Evolutionary conservation across 345 rosid species (phyloP).

Genomic region (Conringia planisiliqua): DNA sequence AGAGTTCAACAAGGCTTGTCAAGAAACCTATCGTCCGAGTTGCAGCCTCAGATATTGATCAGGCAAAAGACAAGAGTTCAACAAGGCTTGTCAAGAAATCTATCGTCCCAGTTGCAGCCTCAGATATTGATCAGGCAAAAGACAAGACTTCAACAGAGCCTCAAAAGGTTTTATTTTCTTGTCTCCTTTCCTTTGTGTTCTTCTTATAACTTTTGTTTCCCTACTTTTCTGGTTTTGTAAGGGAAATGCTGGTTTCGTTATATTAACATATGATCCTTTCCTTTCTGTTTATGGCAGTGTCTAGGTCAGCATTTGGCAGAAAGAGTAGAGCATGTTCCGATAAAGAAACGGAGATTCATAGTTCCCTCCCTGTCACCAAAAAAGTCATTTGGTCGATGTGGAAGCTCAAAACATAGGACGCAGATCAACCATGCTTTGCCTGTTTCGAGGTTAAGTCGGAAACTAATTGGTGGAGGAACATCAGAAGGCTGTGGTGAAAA

Average conservation of each 20-base stretch:
- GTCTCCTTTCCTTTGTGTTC: slow-evolving; percentile 6
- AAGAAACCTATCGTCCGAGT: slow-evolving; percentile 33
- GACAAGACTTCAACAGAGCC: slow-evolving; percentile 12
- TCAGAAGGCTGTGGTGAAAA: slow-evolving; percentile 4
- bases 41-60: slow-evolving; percentile 17
- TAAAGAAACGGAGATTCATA: slow-evolving; percentile 48
- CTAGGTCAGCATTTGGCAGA: slow-evolving; percentile 47
- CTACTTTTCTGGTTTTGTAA: no score
- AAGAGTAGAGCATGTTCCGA: slow-evolving; percentile 45
- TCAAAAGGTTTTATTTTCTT: not conserved
- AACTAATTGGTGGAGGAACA: slow-evolving; percentile 3
- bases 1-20: slow-evolving; percentile 41
- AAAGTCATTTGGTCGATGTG: slow-evolving; percentile 8
- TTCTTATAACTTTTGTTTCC: not conserved
- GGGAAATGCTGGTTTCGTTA: no score
- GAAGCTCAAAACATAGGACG: slow-evolving; percentile 10
- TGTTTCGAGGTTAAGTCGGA: not conserved
- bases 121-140: slow-evolving; percentile 16
- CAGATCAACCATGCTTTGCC: slow-evolving; percentile 6
- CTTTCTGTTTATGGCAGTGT: slow-evolving; percentile 35
- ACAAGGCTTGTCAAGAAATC: slow-evolving; percentile 42
- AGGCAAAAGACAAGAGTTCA: slow-evolving; percentile 33
- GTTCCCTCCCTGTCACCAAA: slow-evolving; percentile 33
- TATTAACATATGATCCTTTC: not conserved
- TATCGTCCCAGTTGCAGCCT: slow-evolving; percentile 19